phyloP scores from a whole-genome alignment of 148 eudicot species.

The Vaccinium darrowii region DNA sequence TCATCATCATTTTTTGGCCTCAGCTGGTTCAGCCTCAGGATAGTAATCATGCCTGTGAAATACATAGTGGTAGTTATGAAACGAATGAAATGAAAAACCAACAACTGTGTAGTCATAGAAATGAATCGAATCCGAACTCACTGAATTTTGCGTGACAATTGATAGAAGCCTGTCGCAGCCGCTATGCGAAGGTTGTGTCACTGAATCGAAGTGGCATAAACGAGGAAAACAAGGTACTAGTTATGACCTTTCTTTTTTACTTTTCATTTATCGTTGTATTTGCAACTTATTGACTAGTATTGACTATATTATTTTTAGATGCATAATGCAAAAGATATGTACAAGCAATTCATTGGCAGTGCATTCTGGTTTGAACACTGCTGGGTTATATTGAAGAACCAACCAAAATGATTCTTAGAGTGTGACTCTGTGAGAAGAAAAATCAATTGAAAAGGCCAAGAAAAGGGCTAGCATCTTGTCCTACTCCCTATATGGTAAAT shows the following conservation, averaged over 20 bases:
- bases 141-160: conserved; percentile 19
- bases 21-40: conserved; percentile 45
- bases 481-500: not conserved
- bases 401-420: too few species aligned
- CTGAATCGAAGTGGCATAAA: not conserved
- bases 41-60: conserved; percentile 63
- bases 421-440: too few species aligned
- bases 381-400: too few species aligned
- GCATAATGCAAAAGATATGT: too few species aligned
- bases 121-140: conserved; percentile 13
- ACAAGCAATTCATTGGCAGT: too few species aligned
- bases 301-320: too few species aligned
- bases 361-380: too few species aligned
- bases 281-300: too few species aligned
- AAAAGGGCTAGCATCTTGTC: not conserved
- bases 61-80: not conserved
- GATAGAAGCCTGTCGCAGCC: conserved; percentile 17
- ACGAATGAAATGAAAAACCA: not conserved
- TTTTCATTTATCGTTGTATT: not conserved
- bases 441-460: too few species aligned
- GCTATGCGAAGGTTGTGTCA: not conserved
- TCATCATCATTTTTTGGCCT: conserved; percentile 49
- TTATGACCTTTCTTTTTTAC: not conserved
- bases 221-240: not conserved
- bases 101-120: not conserved